Base-by-base conservation (phyloP, 1,139 yeast genomes). In the Scheffersomyces quercinus region DNA sequence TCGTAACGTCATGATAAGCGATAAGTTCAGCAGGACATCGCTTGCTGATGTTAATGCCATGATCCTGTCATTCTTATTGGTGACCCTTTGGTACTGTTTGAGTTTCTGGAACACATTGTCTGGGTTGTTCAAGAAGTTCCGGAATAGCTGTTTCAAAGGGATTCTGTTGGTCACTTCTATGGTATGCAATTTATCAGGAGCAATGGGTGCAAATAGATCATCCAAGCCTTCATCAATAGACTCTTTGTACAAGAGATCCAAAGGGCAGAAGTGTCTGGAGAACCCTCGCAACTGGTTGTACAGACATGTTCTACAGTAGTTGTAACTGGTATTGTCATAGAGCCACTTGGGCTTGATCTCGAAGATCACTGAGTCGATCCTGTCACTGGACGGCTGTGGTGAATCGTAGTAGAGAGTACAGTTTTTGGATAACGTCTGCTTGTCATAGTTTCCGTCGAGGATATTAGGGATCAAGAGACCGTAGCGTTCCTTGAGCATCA, bases 1-100 rank as follows among this genome's bases (percentile, higher is more conserved):
- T 47, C 83, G 64, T 43, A 81, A 55, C 0, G 85, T 76, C 85
- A 81, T 81, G 3, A 75, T 72, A 15, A 74, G 58, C 6, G 73
- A 66, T 36, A 81, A 55, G 36, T 66, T 70, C 5, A 69, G 71
- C 52, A 71, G 68, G 4, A 78, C 81, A 50, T 77, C 82, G 3
- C 64, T 55, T 15, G 61, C 63, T 2, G 68, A 60, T 0, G 64
- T 56, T 36, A 79, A 54, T 39, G 64, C 68, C 38, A 61, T 53
- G 44, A 73, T 68, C 34, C 61, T 53, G 52, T 70, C 76, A 42
- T 64, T 60, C 41, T 67, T 63, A 42, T 64, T 62, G 40, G 65
- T 62, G 37, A 70, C 63, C 35, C 64, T 59, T 47, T 74, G 78
- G 46, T 64, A 68, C 46, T 62, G 59, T 44, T 67, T 68, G 35